Percentiles rank a stretch among this genome's conserved stretches.
Conservation (phyloP, 257 asterid genomes). For the Ajuga chamaepitys region DNA sequence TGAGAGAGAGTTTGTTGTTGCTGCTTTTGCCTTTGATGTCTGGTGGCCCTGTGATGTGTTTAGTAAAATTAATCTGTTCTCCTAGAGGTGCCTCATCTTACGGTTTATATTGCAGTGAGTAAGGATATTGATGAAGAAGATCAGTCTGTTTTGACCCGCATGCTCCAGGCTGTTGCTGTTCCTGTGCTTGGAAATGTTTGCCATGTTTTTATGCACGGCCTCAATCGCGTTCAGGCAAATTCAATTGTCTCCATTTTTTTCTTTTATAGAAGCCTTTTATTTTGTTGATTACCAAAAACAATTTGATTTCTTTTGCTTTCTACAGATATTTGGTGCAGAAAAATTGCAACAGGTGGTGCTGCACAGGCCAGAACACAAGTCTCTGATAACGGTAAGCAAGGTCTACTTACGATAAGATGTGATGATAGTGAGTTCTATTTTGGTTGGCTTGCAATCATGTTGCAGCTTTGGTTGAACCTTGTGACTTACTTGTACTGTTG, state of each 20-base stretch:
- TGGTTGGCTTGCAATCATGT: constrained; percentile 60
- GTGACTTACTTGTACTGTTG: constrained; percentile 7
- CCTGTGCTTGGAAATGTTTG: constrained; percentile 89
- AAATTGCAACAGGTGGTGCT: constrained; percentile 54
- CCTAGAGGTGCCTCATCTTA: neutral
- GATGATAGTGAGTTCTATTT: neutral
- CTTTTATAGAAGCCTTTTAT: neutral
- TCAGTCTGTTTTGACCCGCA: constrained; percentile 62
- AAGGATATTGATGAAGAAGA: constrained; percentile 59
- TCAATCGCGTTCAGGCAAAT: constrained; percentile 67
- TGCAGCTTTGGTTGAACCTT: constrained; percentile 66
- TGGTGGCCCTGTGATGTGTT: neutral
- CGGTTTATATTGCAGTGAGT: constrained; percentile 40
- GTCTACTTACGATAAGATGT: constrained; percentile 5
- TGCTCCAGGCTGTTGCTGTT: constrained; percentile 82
- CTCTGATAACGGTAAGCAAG: constrained; percentile 64
- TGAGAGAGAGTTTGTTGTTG: too few relatives aligned
- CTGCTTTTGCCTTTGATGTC: neutral
- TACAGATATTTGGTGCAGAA: constrained; percentile 80
- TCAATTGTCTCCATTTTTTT: neutral
- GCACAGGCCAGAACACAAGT: constrained; percentile 53
- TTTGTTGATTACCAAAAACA: neutral
- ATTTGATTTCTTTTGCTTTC: constrained; percentile 5
- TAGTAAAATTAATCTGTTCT: neutral
- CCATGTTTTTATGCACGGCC: constrained; percentile 94